These are phyloP conservation scores for Cruciata laevipes DNA, from an alignment of 257 asterid genomes.

Conservation along the genomic window DNA sequence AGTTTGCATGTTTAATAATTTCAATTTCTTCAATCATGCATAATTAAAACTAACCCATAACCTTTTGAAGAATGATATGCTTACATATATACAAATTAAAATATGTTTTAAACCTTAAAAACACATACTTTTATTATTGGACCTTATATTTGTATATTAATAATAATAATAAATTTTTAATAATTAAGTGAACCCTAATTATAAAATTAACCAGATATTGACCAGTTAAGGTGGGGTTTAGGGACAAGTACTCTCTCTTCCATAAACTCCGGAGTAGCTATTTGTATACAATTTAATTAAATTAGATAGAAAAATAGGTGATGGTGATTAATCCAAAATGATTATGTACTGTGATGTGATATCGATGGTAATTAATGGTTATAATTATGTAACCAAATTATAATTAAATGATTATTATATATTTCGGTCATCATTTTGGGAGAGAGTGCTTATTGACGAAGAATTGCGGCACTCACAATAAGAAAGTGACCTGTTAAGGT, in stretches of 20 bases:
- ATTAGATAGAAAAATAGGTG: background rate
- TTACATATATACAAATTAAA: too few relatives aligned
- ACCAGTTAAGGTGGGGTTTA: background rate
- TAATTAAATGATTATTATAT: too few relatives aligned
- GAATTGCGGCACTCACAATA: slow-evolving; percentile 9
- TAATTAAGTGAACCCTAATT: background rate
- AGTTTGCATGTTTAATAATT: background rate
- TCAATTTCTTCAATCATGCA: background rate
- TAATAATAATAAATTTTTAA: too few relatives aligned
- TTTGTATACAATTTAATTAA: too few relatives aligned
- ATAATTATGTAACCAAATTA: background rate
- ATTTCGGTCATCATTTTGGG: slow-evolving; percentile 7
- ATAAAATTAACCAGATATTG: background rate
- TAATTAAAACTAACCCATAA: too few relatives aligned
- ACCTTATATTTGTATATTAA: too few relatives aligned
- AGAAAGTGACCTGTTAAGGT: slow-evolving; percentile 7
- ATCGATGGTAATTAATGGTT: background rate
- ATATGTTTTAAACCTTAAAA: too few relatives aligned
- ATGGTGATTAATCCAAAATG: background rate
- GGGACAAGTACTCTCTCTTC: background rate
- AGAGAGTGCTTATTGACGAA: slow-evolving; percentile 1
- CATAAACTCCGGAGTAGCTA: slow-evolving; percentile 15
- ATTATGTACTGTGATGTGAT: background rate
- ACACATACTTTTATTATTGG: too few relatives aligned
- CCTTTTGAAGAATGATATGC: too few relatives aligned